These are phyloP conservation scores for Huntiella moniliformis DNA, from an alignment of 2,329 filamentous ascomycete species.

Conservation along the genomic window DNA sequence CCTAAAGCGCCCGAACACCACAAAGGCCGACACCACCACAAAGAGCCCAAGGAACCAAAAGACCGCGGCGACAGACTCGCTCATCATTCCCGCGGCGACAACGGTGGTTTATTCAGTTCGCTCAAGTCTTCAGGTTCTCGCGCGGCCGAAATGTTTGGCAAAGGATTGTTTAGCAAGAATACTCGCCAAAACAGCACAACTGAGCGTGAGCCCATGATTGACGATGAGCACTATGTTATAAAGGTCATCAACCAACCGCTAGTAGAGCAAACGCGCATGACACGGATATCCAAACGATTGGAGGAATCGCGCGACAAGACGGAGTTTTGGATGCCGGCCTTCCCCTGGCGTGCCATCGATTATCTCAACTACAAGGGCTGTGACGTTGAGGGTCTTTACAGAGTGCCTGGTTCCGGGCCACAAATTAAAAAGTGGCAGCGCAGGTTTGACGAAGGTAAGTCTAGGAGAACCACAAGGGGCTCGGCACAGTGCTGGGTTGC, in stretches of 20 bases:
- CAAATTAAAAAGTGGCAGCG: conserved; percentile 89
- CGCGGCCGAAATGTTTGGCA: conserved; percentile 64
- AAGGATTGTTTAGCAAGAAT: conserved; percentile 65
- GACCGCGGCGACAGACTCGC: conserved; percentile 17
- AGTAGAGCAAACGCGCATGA: conserved; percentile 74
- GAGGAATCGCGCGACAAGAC: conserved; percentile 86
- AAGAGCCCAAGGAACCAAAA: conserved; percentile 1
- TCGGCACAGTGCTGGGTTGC: neutral
- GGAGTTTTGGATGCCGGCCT: conserved; percentile 95
- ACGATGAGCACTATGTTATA: conserved; percentile 68
- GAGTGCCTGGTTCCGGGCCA: conserved; percentile 74
- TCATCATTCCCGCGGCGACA: conserved; percentile 24
- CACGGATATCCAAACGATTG: conserved; percentile 74
- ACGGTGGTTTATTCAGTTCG: conserved; percentile 42
- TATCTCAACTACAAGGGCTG: conserved; percentile 90
- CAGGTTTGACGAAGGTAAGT: conserved; percentile 64
- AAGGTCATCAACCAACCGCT: conserved; percentile 74
- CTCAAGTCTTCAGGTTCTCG: conserved; percentile 54
- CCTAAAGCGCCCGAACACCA: neutral
- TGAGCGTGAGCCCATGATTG: conserved; percentile 45
- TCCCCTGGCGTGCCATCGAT: conserved; percentile 90
- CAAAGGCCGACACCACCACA: neutral
- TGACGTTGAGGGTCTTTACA: conserved; percentile 83
- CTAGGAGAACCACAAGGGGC: neutral
- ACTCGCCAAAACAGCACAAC: conserved; percentile 50